Conservation (phyloP, 768 basidiomycete genomes). For the Tylopilus subfusipes region DNA sequence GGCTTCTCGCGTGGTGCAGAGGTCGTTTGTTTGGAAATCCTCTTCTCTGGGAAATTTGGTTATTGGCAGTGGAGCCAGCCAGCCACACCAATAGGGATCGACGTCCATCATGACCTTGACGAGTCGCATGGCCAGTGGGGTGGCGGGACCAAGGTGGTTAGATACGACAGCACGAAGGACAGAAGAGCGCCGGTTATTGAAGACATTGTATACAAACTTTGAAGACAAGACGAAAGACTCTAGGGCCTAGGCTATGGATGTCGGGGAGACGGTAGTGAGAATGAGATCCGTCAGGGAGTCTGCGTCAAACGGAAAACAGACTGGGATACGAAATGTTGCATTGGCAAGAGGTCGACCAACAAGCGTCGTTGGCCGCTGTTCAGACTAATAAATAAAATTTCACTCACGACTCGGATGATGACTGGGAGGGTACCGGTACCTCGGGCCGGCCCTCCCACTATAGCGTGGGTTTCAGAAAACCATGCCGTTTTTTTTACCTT, state of each 20-base stretch:
- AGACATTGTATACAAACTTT: constrained; percentile 18
- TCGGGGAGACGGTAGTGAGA: constrained; percentile 10
- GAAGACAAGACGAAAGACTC: constrained; percentile 14
- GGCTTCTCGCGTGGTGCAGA: constrained; percentile 10
- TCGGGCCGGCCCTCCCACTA: too few relatives aligned
- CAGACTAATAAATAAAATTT: too few relatives aligned
- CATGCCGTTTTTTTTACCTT: too few relatives aligned
- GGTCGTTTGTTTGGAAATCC: not conserved
- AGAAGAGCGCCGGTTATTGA: constrained; percentile 7
- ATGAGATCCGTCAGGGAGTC: constrained; percentile 13
- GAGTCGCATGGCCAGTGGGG: constrained; percentile 12
- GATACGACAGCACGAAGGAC: constrained; percentile 13
- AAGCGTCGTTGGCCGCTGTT: too few relatives aligned
- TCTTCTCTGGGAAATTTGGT: constrained; percentile 13
- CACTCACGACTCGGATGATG: too few relatives aligned
- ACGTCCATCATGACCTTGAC: constrained; percentile 13
- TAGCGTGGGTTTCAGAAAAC: too few relatives aligned
- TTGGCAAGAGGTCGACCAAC: too few relatives aligned
- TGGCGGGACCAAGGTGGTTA: constrained; percentile 12
- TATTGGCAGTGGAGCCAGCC: constrained; percentile 9
- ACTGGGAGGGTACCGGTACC: too few relatives aligned
- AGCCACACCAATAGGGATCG: constrained; percentile 17
- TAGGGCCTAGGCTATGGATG: constrained; percentile 6
- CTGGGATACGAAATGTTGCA: too few relatives aligned
- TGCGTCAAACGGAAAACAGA: too few relatives aligned